These are phyloP conservation scores for Pyrenophora graminea DNA, from an alignment of 2,329 filamentous ascomycete genomes.

Conservation along the genomic window DNA sequence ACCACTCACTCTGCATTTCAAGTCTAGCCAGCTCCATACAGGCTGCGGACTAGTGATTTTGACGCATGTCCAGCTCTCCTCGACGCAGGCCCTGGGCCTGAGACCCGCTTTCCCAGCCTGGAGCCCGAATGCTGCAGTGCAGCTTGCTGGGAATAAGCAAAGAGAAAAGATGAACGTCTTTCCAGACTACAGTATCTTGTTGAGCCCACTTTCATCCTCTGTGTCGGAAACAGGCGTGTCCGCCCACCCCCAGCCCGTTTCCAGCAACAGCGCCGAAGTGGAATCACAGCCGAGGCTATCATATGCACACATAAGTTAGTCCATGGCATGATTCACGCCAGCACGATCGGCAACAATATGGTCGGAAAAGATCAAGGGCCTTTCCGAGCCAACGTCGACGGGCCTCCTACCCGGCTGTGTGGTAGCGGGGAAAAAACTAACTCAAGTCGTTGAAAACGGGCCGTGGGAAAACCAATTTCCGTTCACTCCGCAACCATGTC, in stretches of 20 bases:
- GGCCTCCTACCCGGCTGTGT: conserved; percentile 28
- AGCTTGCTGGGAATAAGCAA: conserved; percentile 11
- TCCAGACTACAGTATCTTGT: neutral
- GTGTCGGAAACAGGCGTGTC: conserved; percentile 8
- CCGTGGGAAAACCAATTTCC: conserved; percentile 13
- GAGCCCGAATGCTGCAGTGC: conserved; percentile 8
- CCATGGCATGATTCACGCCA: conserved; percentile 12
- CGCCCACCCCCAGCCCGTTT: conserved; percentile 17
- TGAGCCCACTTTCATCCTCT: conserved; percentile 2
- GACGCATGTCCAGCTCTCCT: conserved; percentile 11
- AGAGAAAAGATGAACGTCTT: neutral
- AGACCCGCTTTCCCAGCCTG: conserved; percentile 4
- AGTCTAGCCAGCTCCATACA: conserved; percentile 6
- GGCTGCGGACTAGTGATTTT: conserved; percentile 16
- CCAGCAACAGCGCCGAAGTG: conserved; percentile 10
- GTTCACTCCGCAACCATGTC: conserved; percentile 10
- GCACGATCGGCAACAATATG: conserved; percentile 17
- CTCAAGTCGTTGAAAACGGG: conserved; percentile 3
- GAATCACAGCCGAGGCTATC: conserved; percentile 5
- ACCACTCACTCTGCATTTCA: neutral
- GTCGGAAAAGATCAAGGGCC: conserved; percentile 14
- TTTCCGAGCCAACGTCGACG: conserved; percentile 25
- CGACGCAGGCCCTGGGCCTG: conserved; percentile 6
- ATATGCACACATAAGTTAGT: neutral
- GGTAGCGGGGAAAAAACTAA: conserved; percentile 23